Base-by-base conservation (phyloP, 2,329 filamentous ascomycete species). In the Didymosphaeria variabile region DNA sequence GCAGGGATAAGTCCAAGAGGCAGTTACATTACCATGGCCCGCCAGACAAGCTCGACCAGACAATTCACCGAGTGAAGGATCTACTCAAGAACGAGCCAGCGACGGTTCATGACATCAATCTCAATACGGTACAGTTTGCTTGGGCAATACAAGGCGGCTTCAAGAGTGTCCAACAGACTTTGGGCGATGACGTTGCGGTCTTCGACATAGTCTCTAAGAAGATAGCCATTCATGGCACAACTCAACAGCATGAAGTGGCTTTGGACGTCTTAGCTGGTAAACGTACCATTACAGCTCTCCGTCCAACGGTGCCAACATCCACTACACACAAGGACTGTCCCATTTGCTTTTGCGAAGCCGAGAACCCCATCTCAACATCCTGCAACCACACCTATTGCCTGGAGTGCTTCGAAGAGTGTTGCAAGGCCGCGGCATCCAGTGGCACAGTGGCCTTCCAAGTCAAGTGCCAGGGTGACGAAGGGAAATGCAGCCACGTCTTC, bases 21-120 rank as follows among this genome's bases (percentile, higher is more conserved):
- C 66, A 70, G 32, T 61, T 73, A 15, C 57, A 53, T 13, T 69
- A 67, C 49, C 58, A 65, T 52, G 69, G 68, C 32, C 58, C 67
- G 12, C 53, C 42, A 12, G 67, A 70, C 55, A 72, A 68, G 57
- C 54, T 63, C 36, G 55, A 65, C 34, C 59, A 60, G 56, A 62
- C 60, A 13, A 36, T 58, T 51, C 36, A 40, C 57, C 63, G 50
- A 36, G 61, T 70, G 29, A 56, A 15, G 36, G 57, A 65, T 19
- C 34, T 64, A 19, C 47, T 64, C 32, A 57, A 57, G 45, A 9
- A 59, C 19, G 47, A 58, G n/a, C 13, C 49, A 26, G 10, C 36
- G 21, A 26, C 36, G 38, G 44, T 6, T 26, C 54, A 51, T 36
- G 32, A 56, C n/a, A 64, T 64, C 45, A 32, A 57, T 42, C 58